Percentiles rank a stretch among this genome's conserved stretches.
phyloP scores from a whole-genome alignment of 2,329 filamentous ascomycete species.

The Aspergillus brunneoviolaceus region DNA sequence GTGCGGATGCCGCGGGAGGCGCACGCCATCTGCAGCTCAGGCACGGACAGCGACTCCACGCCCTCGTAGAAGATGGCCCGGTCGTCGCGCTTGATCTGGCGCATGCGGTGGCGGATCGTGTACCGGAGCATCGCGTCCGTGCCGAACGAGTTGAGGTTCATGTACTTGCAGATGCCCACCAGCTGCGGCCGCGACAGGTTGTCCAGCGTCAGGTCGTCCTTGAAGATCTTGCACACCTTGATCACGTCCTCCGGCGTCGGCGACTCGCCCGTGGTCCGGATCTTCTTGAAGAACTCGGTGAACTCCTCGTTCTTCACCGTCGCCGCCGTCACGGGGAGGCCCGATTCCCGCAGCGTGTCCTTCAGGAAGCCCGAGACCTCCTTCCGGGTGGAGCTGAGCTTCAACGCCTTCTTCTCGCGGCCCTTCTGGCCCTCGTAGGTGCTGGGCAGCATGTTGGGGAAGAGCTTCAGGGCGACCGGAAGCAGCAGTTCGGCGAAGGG shows the following conservation, averaged over 20 bases:
- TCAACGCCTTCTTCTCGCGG: slow-evolving; percentile 82
- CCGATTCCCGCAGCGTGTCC: slow-evolving; percentile 87
- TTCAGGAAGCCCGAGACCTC: slow-evolving; percentile 90
- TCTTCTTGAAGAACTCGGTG: slow-evolving; percentile 93
- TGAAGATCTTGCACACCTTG: slow-evolving; percentile 98
- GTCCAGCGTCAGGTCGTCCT: slow-evolving; percentile 94
- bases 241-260: slow-evolving; percentile 90
- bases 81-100: slow-evolving; percentile 98
- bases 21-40: slow-evolving; percentile 88
- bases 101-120: slow-evolving; percentile 94
- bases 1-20: slow-evolving; percentile 90
- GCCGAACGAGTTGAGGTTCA: slow-evolving; percentile 95
- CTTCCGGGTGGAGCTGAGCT: slow-evolving; percentile 80
- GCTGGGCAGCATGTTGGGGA: slow-evolving; percentile 95
- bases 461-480: slow-evolving; percentile 86
- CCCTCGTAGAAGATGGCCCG: slow-evolving; percentile 91
- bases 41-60: slow-evolving; percentile 87
- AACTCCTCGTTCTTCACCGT: slow-evolving; percentile 93
- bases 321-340: slow-evolving; percentile 77
- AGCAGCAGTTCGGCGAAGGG: slow-evolving; percentile 93
- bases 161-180: slow-evolving; percentile 96
- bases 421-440: slow-evolving; percentile 92
- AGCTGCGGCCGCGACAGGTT: slow-evolving; percentile 94
- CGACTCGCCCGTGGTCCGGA: slow-evolving; percentile 84
- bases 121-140: slow-evolving; percentile 98